phyloP scores from a whole-genome alignment of 2,329 filamentous ascomycete species.

The Aciculosporium take region DNA sequence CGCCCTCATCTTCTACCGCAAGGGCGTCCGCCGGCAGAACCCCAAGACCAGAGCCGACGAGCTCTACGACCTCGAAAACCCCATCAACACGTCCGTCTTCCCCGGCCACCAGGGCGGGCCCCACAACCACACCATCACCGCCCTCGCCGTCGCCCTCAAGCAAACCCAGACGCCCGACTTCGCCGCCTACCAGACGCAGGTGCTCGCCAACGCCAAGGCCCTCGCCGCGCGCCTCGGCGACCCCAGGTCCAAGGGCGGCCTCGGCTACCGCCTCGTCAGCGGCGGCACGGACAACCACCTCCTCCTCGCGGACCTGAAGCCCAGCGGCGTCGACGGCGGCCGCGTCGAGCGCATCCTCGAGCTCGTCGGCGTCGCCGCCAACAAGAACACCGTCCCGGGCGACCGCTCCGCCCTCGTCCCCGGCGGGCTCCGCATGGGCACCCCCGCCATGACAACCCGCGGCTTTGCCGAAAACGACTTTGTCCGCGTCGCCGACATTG shows the following conservation, averaged over 20 bases:
- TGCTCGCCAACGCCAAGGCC: constrained; percentile 81
- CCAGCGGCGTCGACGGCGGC: constrained; percentile 73
- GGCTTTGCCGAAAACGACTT: constrained; percentile 89
- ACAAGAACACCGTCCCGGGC: constrained; percentile 97
- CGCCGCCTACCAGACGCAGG: constrained; percentile 79
- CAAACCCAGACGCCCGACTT: constrained; percentile 85
- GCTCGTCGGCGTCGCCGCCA: constrained; percentile 87
- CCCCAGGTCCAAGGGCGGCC: constrained; percentile 57
- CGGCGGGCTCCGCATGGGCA: constrained; percentile 84
- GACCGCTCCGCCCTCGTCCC: constrained; percentile 89
- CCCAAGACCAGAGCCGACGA: constrained; percentile 75
- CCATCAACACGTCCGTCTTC: constrained; percentile 95
- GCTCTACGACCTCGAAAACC: constrained; percentile 77
- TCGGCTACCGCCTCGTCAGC: constrained; percentile 80
- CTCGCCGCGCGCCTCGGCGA: constrained; percentile 56
- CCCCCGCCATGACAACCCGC: constrained; percentile 92
- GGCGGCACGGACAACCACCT: constrained; percentile 97
- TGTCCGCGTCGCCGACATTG: constrained; percentile 68
- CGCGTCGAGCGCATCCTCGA: constrained; percentile 84
- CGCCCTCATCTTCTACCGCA: constrained; percentile 97
- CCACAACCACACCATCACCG: constrained; percentile 98
- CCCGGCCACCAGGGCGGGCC: constrained; percentile 95
- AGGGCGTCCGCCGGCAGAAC: constrained; percentile 71
- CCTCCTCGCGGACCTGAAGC: constrained; percentile 81
- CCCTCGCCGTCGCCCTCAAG: constrained; percentile 83